Evolutionary conservation across 2,329 filamentous ascomycete species (phyloP).

Genomic region (Apiospora marii): DNA sequence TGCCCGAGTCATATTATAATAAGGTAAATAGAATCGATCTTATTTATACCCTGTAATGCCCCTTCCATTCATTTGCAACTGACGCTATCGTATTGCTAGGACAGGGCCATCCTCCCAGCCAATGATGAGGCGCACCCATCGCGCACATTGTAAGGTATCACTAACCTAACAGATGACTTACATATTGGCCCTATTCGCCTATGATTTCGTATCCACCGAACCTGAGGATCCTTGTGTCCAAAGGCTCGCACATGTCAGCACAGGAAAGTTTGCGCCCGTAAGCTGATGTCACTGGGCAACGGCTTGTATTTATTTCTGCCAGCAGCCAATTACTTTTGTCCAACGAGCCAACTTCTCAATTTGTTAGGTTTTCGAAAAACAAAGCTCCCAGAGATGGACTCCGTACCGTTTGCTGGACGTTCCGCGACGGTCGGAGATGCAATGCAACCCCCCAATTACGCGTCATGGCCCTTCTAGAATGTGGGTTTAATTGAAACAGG

Average conservation of each 20-base stretch:
- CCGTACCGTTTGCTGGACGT: background rate
- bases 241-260: conserved; percentile 15
- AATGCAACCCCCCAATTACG: conserved; percentile 19
- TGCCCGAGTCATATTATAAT: background rate
- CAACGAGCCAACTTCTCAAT: too few species aligned
- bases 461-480: conserved; percentile 6
- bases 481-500: conserved; percentile 22
- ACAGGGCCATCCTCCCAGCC: background rate
- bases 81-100: background rate
- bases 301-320: background rate
- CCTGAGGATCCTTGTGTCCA: background rate
- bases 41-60: background rate
- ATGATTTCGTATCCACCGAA: background rate
- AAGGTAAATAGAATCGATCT: background rate
- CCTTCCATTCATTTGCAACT: background rate
- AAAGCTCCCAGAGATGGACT: background rate
- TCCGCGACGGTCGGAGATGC: background rate
- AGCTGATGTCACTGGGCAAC: conserved; percentile 16
- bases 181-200: conserved; percentile 3
- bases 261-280: background rate
- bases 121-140: background rate
- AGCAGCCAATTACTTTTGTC: conserved; percentile 1
- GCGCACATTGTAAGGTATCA: background rate
- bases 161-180: background rate
- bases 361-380: background rate